phyloP scores from a whole-genome alignment of 257 asterid species.

The Penstemon davidsonii region DNA sequence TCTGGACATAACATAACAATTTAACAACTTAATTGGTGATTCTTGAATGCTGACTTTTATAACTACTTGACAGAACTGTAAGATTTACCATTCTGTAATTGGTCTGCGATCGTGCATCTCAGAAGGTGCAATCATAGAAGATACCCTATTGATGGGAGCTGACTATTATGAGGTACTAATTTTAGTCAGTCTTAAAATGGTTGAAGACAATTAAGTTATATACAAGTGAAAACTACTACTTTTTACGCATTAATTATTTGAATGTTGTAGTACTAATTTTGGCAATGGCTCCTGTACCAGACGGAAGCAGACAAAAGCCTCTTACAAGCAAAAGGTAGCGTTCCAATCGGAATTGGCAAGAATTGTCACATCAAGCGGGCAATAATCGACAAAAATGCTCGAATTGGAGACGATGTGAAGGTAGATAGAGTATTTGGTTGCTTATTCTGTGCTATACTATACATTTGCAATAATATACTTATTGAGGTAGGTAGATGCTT shows the following conservation, averaged over 20 bases:
- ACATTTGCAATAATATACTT: no score
- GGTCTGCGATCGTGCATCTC: conserved; percentile 72
- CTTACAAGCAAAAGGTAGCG: conserved; percentile 53
- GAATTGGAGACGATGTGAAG: conserved; percentile 60
- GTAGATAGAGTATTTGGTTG: conserved; percentile 21
- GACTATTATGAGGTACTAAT: conserved; percentile 66
- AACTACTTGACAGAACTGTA: conserved; percentile 46
- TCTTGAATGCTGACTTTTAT: background rate
- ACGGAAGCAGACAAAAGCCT: conserved; percentile 51
- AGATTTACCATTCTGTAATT: conserved; percentile 66
- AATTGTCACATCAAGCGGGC: conserved; percentile 60
- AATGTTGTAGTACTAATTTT: background rate
- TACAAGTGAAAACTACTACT: background rate
- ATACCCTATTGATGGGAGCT: conserved; percentile 70
- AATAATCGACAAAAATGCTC: conserved; percentile 68
- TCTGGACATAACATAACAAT: background rate
- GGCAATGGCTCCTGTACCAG: conserved; percentile 31
- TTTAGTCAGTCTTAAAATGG: background rate
- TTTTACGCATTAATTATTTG: background rate
- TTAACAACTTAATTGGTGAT: background rate
- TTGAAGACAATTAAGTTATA: background rate
- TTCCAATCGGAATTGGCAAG: conserved; percentile 67
- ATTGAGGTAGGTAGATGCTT: conserved; percentile 40
- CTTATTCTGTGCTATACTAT: background rate
- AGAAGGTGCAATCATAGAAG: conserved; percentile 72